phyloP scores from a whole-genome alignment of 2,329 filamentous ascomycete species.

The Teratosphaeria destructans region DNA sequence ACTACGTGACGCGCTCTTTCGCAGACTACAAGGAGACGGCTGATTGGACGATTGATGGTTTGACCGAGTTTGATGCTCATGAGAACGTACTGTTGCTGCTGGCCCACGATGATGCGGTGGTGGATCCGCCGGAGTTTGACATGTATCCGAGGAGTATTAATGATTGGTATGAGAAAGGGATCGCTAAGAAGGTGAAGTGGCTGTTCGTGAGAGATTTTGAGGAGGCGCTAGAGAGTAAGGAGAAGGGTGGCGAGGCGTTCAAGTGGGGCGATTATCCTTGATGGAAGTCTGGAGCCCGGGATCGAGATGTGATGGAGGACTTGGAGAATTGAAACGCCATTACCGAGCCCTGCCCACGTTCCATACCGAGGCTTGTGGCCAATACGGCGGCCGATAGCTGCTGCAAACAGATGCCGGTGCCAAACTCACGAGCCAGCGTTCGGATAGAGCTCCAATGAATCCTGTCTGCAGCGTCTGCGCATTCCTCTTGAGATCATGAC shows the following conservation, averaged over 20 bases:
- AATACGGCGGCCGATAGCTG: too few species aligned
- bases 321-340: too few species aligned
- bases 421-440: too few species aligned
- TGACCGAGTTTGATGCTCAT: slow-evolving; percentile 24
- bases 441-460: neutral
- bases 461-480: neutral
- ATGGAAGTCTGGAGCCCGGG: neutral
- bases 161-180: slow-evolving; percentile 21
- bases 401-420: too few species aligned
- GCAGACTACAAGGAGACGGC: slow-evolving; percentile 26
- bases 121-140: slow-evolving; percentile 20
- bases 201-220: slow-evolving; percentile 43
- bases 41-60: slow-evolving; percentile 22
- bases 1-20: slow-evolving; percentile 23
- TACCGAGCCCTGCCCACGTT: too few species aligned
- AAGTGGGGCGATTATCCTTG: slow-evolving; percentile 8
- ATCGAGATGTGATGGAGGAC: too few species aligned
- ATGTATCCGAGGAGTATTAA: slow-evolving; percentile 32
- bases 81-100: slow-evolving; percentile 23
- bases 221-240: slow-evolving; percentile 27
- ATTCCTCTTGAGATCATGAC: neutral
- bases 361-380: too few species aligned
- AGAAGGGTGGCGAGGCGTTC: slow-evolving; percentile 10
- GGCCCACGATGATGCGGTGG: slow-evolving; percentile 22
- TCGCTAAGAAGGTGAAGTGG: slow-evolving; percentile 21